Percentiles rank a stretch among this genome's conserved stretches.
phyloP scores from a whole-genome alignment of 2,329 filamentous ascomycete genomes.

The Drechslerella coelobrocha region DNA sequence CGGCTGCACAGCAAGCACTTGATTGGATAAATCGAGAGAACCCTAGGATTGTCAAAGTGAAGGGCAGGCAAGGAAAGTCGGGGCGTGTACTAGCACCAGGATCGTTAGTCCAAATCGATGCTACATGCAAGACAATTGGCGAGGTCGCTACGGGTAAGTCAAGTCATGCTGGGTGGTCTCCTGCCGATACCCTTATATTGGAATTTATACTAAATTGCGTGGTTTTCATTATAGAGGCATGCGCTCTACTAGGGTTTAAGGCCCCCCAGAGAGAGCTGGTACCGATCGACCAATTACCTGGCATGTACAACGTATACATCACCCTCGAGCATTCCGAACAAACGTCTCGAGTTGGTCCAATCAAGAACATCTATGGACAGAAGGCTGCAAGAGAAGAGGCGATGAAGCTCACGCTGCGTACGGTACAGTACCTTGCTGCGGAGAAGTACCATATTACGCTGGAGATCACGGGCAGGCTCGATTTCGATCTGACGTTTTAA shows the following conservation, averaged over 20 bases:
- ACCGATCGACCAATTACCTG: conserved; percentile 6
- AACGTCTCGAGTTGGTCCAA: conserved; percentile 19
- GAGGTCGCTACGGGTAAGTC: conserved; percentile 40
- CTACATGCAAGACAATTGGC: conserved; percentile 37
- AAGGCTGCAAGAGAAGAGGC: conserved; percentile 32
- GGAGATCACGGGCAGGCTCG: conserved; percentile 20
- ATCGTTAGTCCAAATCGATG: conserved; percentile 34
- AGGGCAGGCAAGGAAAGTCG: conserved; percentile 30
- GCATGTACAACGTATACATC: conserved; percentile 39
- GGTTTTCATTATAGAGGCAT: conserved; percentile 24
- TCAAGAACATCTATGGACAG: conserved; percentile 41
- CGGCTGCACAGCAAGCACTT: conserved; percentile 23
- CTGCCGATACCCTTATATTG: background rate
- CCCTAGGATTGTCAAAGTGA: conserved; percentile 38
- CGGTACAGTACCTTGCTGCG: conserved; percentile 23
- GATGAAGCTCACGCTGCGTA: conserved; percentile 35
- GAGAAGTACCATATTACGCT: conserved; percentile 21
- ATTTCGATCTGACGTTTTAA: conserved; percentile 26
- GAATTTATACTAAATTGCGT: background rate
- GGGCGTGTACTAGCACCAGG: conserved; percentile 37
- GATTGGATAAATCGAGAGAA: conserved; percentile 37
- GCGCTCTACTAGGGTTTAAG: conserved; percentile 46
- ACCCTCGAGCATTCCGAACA: conserved; percentile 35
- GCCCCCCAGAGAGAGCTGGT: conserved; percentile 34
- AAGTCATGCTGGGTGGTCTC: too few relatives aligned